These are phyloP conservation scores for Penicillium macrosclerotiorum DNA, from an alignment of 495 filamentous ascomycete species.

Conservation along the genomic window DNA sequence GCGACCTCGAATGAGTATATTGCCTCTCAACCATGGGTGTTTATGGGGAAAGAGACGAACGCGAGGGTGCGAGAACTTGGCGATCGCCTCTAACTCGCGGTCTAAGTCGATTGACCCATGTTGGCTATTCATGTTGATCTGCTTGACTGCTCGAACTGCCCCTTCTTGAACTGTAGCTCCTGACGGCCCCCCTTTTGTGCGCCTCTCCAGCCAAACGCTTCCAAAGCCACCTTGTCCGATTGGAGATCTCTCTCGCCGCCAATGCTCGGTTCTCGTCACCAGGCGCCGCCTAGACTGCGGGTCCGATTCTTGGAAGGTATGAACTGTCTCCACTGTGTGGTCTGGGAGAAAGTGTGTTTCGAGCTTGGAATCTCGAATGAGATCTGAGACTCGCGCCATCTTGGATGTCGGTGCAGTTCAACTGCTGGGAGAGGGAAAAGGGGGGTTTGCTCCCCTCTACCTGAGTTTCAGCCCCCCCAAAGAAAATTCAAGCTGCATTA, in stretches of 20 bases:
- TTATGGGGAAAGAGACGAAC: neutral
- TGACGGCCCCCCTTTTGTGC: neutral
- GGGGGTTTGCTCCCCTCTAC: too few species aligned
- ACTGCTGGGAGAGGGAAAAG: too few species aligned
- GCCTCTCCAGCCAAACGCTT: slow-evolving; percentile 34
- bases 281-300: neutral
- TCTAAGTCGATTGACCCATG: slow-evolving; percentile 17
- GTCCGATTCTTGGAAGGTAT: slow-evolving; percentile 16
- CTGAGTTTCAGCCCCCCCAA: too few species aligned
- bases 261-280: slow-evolving; percentile 19
- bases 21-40: neutral
- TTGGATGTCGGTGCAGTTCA: neutral
- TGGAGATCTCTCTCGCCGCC: slow-evolving; percentile 19
- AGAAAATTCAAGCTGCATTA: too few species aligned
- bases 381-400: slow-evolving; percentile 18
- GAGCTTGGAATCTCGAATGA: slow-evolving; percentile 27
- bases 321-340: slow-evolving; percentile 19
- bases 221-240: slow-evolving; percentile 32
- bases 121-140: slow-evolving; percentile 13
- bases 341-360: slow-evolving; percentile 20
- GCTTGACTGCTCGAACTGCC: slow-evolving; percentile 11
- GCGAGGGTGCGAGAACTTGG: slow-evolving; percentile 35
- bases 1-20: neutral
- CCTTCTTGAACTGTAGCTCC: neutral
- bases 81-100: slow-evolving; percentile 37